Conservation (phyloP, 2,329 filamentous ascomycete genomes). For the Macroventuria anomochaeta region DNA sequence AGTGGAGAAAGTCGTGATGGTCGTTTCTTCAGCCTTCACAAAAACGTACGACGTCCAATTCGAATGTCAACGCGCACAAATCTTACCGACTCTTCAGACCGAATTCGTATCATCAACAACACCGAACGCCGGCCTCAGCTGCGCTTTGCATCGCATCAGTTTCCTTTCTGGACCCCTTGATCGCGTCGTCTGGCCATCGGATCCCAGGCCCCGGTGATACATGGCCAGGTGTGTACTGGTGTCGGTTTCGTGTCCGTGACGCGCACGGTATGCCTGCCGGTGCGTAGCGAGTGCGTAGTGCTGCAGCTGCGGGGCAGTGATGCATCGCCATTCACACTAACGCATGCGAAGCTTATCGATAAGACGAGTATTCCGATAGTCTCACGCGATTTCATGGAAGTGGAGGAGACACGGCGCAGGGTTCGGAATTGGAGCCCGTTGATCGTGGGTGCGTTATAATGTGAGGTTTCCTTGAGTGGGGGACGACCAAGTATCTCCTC, state of each 20-base stretch:
- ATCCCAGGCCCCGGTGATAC: neutral
- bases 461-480: neutral
- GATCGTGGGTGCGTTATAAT: constrained; percentile 1
- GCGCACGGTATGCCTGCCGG: constrained; percentile 13
- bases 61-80: neutral
- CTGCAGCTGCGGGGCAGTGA: constrained; percentile 13
- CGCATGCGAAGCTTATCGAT: constrained; percentile 10
- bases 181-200: neutral
- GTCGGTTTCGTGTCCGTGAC: constrained; percentile 13
- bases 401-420: neutral
- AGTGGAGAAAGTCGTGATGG: constrained; percentile 1
- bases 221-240: neutral
- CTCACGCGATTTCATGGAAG: constrained; percentile 1
- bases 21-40: neutral
- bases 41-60: neutral
- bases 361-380: constrained; percentile 10
- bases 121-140: constrained; percentile 4
- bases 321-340: constrained; percentile 10
- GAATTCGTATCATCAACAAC: neutral
- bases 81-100: neutral
- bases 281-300: constrained; percentile 2
- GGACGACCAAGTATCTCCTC: neutral
- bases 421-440: constrained; percentile 8
- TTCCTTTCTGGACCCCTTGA: constrained; percentile 1
- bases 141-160: constrained; percentile 4